A percentile compares a stretch with the other conserved stretches of the same genome.
Evolutionary conservation across 805 yeast genomes (phyloP).

Genomic region (Tetrapisispora fleetii): DNA sequence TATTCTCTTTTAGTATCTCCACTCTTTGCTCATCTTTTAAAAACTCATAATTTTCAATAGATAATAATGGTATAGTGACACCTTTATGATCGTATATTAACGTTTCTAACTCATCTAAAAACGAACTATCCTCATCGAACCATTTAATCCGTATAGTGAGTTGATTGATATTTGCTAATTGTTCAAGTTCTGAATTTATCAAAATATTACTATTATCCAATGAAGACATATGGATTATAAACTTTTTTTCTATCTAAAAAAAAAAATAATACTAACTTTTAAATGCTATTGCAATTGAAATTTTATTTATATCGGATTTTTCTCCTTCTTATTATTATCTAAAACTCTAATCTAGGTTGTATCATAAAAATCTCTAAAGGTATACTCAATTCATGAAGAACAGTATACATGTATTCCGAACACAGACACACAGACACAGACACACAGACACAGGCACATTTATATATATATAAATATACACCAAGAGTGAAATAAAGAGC

Average conservation of each 20-base stretch:
- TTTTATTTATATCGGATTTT: too few species aligned
- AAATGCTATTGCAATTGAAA: too few species aligned
- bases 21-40: slow-evolving; percentile 17
- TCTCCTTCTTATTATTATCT: too few species aligned
- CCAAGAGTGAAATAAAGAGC: too few species aligned
- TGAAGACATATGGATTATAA: background rate
- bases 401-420: too few species aligned
- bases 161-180: slow-evolving; percentile 23
- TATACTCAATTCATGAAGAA: too few species aligned
- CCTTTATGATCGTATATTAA: slow-evolving; percentile 10
- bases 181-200: slow-evolving; percentile 14
- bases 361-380: too few species aligned
- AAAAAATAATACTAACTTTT: too few species aligned
- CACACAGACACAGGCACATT: too few species aligned
- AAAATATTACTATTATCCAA: background rate
- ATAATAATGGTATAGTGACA: slow-evolving; percentile 11
- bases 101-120: slow-evolving; percentile 3
- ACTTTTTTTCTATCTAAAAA: background rate
- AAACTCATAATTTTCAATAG: slow-evolving; percentile 25
- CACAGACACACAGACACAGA: too few species aligned
- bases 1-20: slow-evolving; percentile 12
- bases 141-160: slow-evolving; percentile 21
- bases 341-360: too few species aligned
- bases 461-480: too few species aligned
- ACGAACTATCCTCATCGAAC: slow-evolving; percentile 1